Percentiles rank a stretch among this genome's conserved stretches.
Evolutionary conservation across 495 filamentous ascomycete genomes (phyloP).

Genomic region (Ascobolus immersus): DNA sequence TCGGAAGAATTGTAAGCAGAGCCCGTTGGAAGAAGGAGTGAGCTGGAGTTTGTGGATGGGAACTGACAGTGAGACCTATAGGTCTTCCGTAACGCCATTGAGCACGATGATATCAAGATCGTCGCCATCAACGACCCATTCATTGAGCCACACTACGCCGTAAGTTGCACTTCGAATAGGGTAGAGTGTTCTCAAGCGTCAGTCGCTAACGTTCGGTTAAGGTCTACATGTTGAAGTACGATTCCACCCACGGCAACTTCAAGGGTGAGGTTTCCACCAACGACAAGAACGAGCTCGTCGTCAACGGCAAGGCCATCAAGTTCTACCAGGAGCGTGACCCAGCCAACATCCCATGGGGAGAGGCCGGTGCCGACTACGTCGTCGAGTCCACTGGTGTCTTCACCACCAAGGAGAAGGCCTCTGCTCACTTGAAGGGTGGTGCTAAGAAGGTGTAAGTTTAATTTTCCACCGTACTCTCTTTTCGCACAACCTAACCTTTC

Average conservation of each 20-base stretch:
- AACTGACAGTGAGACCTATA: no score
- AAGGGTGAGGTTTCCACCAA: constrained; percentile 62
- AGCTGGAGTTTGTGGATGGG: no score
- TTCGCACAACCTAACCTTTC: not conserved
- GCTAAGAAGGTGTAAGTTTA: constrained; percentile 62
- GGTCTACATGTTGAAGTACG: constrained; percentile 99
- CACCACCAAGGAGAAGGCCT: constrained; percentile 92
- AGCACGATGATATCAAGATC: constrained; percentile 62
- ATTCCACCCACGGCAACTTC: constrained; percentile 89
- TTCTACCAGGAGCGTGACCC: constrained; percentile 93
- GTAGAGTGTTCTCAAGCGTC: no score
- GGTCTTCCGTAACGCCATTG: constrained; percentile 38
- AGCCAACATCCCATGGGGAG: constrained; percentile 65
- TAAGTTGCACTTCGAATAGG: constrained; percentile 42
- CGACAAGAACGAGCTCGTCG: constrained; percentile 41
- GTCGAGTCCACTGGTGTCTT: constrained; percentile 99
- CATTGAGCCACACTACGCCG: constrained; percentile 94
- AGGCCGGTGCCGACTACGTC: constrained; percentile 78
- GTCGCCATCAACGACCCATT: constrained; percentile 98
- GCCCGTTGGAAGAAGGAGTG: no score
- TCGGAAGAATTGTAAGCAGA: constrained; percentile 92
- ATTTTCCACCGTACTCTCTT: not conserved
- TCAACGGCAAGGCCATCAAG: constrained; percentile 89
- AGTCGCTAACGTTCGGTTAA: constrained; percentile 18
- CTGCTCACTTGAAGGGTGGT: constrained; percentile 87